A percentile compares a stretch with the other conserved stretches of the same genome.
phyloP scores from a whole-genome alignment of 257 asterid species.

The Solanum raphanifolium region DNA sequence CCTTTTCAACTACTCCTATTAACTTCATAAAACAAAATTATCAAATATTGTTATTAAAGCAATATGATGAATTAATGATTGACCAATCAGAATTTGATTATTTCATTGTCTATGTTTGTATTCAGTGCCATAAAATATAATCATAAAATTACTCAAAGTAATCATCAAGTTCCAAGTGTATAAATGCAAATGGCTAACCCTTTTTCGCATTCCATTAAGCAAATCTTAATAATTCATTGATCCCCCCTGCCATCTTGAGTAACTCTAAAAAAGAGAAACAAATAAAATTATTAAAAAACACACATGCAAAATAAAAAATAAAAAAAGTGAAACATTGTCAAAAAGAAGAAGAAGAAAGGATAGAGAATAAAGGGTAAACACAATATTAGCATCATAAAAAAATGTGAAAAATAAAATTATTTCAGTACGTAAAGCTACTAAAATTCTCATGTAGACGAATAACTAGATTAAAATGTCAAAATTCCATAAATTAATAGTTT shows the following conservation, averaged over 20 bases:
- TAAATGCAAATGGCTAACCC: neutral
- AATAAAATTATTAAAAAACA: neutral
- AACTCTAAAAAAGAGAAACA: constrained; percentile 4
- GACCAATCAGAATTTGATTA: neutral
- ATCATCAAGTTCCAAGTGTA: neutral
- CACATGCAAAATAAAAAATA: neutral
- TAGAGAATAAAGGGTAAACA: too few species aligned
- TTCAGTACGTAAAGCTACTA: too few species aligned
- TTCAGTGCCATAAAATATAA: neutral
- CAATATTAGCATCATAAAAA: too few species aligned
- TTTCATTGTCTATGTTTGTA: neutral
- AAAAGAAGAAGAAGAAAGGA: neutral
- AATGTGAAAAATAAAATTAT: too few species aligned
- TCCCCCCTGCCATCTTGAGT: neutral
- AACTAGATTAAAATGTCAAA: too few species aligned
- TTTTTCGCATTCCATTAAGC: neutral
- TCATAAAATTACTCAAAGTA: neutral
- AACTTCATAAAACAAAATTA: too few species aligned
- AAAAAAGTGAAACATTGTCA: neutral
- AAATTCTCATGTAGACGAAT: too few species aligned
- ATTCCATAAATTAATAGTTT: too few species aligned
- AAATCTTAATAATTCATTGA: neutral
- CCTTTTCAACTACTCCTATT: neutral
- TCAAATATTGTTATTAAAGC: neutral
- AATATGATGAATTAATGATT: neutral